Conservation (phyloP, 2,329 filamentous ascomycete genomes). For the Fusarium falciforme region DNA sequence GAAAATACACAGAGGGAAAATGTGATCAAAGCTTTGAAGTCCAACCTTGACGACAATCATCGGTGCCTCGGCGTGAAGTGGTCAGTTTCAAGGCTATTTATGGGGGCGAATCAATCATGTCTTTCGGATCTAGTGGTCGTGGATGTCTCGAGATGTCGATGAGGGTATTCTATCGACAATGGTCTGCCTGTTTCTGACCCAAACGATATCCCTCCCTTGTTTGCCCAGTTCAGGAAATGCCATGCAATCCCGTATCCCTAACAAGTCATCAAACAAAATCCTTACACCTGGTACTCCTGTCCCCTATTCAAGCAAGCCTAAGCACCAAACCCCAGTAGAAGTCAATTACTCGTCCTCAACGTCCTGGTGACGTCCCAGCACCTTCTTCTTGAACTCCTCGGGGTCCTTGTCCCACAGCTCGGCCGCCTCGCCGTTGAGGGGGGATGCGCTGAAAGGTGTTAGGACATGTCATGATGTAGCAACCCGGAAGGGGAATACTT, state of each 20-base stretch:
- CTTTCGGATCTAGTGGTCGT: conserved; percentile 35
- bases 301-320: conserved; percentile 48
- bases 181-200: conserved; percentile 41
- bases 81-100: conserved; percentile 34
- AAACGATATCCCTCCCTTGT: conserved; percentile 34
- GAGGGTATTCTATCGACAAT: conserved; percentile 42
- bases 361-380: conserved; percentile 71
- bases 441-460: conserved; percentile 76
- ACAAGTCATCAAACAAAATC: conserved; percentile 46
- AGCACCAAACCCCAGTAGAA: conserved; percentile 22
- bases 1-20: conserved; percentile 53
- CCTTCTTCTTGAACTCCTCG: conserved; percentile 86
- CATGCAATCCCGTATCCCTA: conserved; percentile 50
- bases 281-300: conserved; percentile 56
- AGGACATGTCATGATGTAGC: conserved; percentile 9
- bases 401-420: conserved; percentile 94
- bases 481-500: conserved; percentile 51
- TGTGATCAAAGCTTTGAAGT: conserved; percentile 50
- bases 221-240: conserved; percentile 37
- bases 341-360: conserved; percentile 69
- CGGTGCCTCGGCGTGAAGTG: conserved; percentile 45
- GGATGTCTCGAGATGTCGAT: conserved; percentile 42
- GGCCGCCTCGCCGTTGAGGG: conserved; percentile 94
- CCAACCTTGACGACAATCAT: conserved; percentile 38
- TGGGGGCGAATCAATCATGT: conserved; percentile 38